phyloP scores from a whole-genome alignment of 2,329 filamentous ascomycete species.

The Pseudopyricularia javanii region DNA sequence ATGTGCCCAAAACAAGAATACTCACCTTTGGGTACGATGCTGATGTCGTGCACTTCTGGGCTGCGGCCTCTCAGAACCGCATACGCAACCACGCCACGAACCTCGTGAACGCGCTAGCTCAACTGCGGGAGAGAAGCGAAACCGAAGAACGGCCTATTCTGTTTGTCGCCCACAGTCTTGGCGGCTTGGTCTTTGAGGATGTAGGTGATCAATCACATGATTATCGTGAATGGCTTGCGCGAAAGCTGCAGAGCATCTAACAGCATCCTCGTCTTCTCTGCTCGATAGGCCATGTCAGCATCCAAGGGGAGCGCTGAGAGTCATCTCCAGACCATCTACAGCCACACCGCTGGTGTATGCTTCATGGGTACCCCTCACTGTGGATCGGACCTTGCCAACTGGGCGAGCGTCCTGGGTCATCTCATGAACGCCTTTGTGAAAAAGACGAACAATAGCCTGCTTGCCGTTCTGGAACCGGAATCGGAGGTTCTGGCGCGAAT shows the following conservation, averaged over 20 bases:
- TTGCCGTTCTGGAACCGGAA: slow-evolving; percentile 15
- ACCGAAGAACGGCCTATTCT: slow-evolving; percentile 16
- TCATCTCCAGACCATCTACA: slow-evolving; percentile 16
- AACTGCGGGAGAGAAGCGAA: slow-evolving; percentile 8
- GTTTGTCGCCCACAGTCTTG: slow-evolving; percentile 24
- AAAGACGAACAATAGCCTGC: slow-evolving; percentile 16
- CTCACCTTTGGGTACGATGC: slow-evolving; percentile 27
- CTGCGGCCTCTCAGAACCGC: slow-evolving; percentile 10
- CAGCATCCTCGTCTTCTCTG: background rate
- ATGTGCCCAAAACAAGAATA: slow-evolving; percentile 18
- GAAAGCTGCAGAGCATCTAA: background rate
- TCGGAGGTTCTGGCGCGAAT: slow-evolving; percentile 13
- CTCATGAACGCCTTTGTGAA: slow-evolving; percentile 16
- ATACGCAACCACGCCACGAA: slow-evolving; percentile 17
- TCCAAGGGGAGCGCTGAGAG: slow-evolving; percentile 17
- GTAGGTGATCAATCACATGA: background rate
- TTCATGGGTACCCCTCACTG: slow-evolving; percentile 26
- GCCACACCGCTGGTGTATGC: slow-evolving; percentile 14
- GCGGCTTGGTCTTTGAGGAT: slow-evolving; percentile 24
- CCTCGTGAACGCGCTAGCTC: slow-evolving; percentile 15
- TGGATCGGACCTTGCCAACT: slow-evolving; percentile 20
- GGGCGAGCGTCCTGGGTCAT: slow-evolving; percentile 16
- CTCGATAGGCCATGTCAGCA: slow-evolving; percentile 14
- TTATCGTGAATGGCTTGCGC: too few relatives aligned
- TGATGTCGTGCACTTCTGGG: slow-evolving; percentile 10